These are phyloP conservation scores for Cystofilobasidium bisporidii DNA, from an alignment of 768 basidiomycete genomes.

Conservation along the genomic window DNA sequence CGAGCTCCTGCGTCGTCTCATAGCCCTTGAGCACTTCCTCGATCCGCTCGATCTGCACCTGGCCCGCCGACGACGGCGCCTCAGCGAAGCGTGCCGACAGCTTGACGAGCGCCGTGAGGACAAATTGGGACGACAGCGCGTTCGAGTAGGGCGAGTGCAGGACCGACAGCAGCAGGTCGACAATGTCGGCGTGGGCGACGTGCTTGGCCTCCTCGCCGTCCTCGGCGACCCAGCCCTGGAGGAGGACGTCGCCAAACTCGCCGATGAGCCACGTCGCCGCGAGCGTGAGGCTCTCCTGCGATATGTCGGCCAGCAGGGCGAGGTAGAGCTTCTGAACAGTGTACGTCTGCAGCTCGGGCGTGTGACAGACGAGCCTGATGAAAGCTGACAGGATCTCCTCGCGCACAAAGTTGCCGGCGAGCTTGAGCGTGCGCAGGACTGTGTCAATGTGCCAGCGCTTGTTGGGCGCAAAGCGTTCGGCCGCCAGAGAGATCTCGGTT, in stretches of 20 bases:
- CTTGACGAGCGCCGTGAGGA: slow-evolving; percentile 80
- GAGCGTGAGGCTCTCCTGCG: slow-evolving; percentile 89
- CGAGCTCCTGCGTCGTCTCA: slow-evolving; percentile 80
- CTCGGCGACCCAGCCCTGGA: slow-evolving; percentile 74
- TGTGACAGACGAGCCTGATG: slow-evolving; percentile 90
- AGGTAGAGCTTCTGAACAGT: slow-evolving; percentile 83
- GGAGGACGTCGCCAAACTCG: slow-evolving; percentile 82
- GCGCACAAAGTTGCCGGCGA: slow-evolving; percentile 97
- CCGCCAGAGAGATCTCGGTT: slow-evolving; percentile 89
- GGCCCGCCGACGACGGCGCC: slow-evolving; percentile 27
- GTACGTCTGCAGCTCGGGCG: slow-evolving; percentile 91
- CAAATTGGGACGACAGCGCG: slow-evolving; percentile 80
- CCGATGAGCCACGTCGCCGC: slow-evolving; percentile 92
- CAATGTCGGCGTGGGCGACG: slow-evolving; percentile 66
- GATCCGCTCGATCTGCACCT: slow-evolving; percentile 57
- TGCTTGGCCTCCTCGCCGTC: slow-evolving; percentile 58
- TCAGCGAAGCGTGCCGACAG: slow-evolving; percentile 65
- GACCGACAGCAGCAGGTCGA: slow-evolving; percentile 75
- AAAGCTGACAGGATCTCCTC: slow-evolving; percentile 93
- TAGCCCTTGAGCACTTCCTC: slow-evolving; percentile 66
- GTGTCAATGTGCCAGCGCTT: slow-evolving; percentile 99
- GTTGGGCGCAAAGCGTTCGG: slow-evolving; percentile 92
- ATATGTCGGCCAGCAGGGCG: slow-evolving; percentile 79
- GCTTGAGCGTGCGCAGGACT: slow-evolving; percentile 75
- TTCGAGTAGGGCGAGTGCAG: slow-evolving; percentile 92